Percentiles rank a stretch among this genome's conserved stretches.
Conservation (phyloP, 1,284 basidiomycete species). For the Puccinia polysora region DNA sequence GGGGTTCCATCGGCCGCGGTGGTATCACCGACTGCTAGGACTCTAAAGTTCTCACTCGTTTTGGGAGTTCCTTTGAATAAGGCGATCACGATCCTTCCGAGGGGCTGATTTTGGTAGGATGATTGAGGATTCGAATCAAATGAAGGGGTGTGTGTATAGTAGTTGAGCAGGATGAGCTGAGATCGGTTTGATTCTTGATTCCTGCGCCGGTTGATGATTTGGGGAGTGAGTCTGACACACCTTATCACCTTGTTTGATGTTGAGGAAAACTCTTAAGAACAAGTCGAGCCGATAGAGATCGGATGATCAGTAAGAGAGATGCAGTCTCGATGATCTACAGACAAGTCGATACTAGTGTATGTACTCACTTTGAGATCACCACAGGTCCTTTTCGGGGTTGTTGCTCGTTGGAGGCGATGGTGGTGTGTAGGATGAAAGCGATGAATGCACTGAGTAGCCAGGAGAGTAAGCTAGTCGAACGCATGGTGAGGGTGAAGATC, state of each 20-base stretch:
- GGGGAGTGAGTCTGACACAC: background rate
- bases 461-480: slow-evolving; percentile 15
- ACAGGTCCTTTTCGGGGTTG: slow-evolving; percentile 32
- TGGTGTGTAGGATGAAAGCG: slow-evolving; percentile 23
- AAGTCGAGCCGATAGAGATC: background rate
- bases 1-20: slow-evolving; percentile 2
- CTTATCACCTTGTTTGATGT: slow-evolving; percentile 33
- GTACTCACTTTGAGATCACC: slow-evolving; percentile 15
- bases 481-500: too few species aligned
- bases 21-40: slow-evolving; percentile 22
- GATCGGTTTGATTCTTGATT: background rate
- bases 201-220: background rate
- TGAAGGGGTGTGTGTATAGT: background rate
- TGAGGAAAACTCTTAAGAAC: slow-evolving; percentile 17
- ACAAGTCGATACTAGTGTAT: background rate
- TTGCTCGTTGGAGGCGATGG: slow-evolving; percentile 5
- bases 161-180: background rate
- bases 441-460: slow-evolving; percentile 34
- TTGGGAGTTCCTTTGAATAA: slow-evolving; percentile 40
- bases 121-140: background rate
- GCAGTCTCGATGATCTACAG: background rate
- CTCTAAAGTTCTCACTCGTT: slow-evolving; percentile 36
- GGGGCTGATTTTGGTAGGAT: background rate
- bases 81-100: slow-evolving; percentile 36
- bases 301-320: background rate